Base-by-base conservation (phyloP, 2,329 filamentous ascomycete genomes). In the Cladophialophora chaetospira region DNA sequence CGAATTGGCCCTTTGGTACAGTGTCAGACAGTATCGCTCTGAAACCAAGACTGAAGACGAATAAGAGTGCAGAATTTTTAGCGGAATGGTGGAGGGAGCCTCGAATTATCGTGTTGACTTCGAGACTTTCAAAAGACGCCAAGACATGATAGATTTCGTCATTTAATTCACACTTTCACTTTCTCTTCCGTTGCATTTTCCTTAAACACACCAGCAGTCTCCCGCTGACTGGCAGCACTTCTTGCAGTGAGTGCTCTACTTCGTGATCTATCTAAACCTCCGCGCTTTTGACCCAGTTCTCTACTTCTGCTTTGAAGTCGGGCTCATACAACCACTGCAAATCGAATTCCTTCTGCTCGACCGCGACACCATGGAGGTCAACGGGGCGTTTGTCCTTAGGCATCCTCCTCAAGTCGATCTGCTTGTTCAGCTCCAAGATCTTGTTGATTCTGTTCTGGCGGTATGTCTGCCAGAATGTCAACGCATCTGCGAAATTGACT, bases 351-450 rank as follows among this genome's bases (percentile, higher is more conserved):
- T 65, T 61, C 42, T 64, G 62, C 1, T 67, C 64, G 10, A 63
- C 53, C 11, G 55, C 19, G 5, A 13, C 51, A 19, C 23, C 35
- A 6, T 25, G 6, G 4, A 19, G 38, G 2, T 57, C 19, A 5
- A 26, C 55, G 1, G 38, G 42, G 11, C 46, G 31, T 36, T 57
- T 38, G 1, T 53, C 36, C 42, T 52, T 53, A 2, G 80, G 77
- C 69, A 83, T 61, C 9, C 79, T 69, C 56, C 76, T 73, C 48
- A 73, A 68, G 44, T 81, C 77, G 48, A 82, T 75, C 66, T 78
- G 73, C 21, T 68, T 67, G 15, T 77, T 83, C 26, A 84, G 63
- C 28, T 74, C 73, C 31, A 82, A 65, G 1, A 83, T 70, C 47
- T 68, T 73, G 19, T 79, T 75, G 1, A 83, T 67, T 3, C 80